Evolutionary conservation across 2,329 filamentous ascomycete genomes (phyloP).

Genomic region (Apiospora hydei): DNA sequence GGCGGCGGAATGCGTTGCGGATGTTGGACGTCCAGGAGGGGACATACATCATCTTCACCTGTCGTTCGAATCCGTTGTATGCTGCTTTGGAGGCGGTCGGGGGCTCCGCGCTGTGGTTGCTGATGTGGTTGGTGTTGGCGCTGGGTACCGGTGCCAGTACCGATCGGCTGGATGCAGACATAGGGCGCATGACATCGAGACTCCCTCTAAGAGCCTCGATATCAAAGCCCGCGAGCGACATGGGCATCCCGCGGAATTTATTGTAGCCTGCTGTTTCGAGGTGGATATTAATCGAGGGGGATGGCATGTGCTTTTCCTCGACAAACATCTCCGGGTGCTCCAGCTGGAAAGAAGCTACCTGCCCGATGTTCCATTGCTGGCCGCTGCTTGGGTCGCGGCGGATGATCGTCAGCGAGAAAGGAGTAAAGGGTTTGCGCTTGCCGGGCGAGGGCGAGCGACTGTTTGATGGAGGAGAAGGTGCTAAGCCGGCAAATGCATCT

Average conservation of each 20-base stretch:
- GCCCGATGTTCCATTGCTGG: constrained; percentile 79
- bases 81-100: constrained; percentile 25
- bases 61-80: constrained; percentile 56
- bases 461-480: neutral
- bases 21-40: constrained; percentile 58
- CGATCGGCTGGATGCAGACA: constrained; percentile 27
- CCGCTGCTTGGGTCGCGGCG: constrained; percentile 75
- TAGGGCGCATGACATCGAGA: constrained; percentile 34
- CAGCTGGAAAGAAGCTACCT: constrained; percentile 62
- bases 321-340: constrained; percentile 46
- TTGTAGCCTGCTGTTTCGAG: constrained; percentile 64
- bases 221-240: constrained; percentile 26
- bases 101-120: constrained; percentile 8
- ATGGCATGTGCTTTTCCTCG: constrained; percentile 39
- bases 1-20: constrained; percentile 52
- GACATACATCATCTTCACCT: constrained; percentile 65
- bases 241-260: constrained; percentile 61
- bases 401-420: constrained; percentile 69
- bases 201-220: constrained; percentile 27
- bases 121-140: constrained; percentile 27
- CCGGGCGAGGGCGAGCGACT: constrained; percentile 46
- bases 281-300: constrained; percentile 57
- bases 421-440: constrained; percentile 46
- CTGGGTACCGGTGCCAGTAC: constrained; percentile 19
- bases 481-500: constrained; percentile 9